Evolutionary conservation across 2,329 filamentous ascomycete species (phyloP).

Genomic region (Amauroascus verrucosus): DNA sequence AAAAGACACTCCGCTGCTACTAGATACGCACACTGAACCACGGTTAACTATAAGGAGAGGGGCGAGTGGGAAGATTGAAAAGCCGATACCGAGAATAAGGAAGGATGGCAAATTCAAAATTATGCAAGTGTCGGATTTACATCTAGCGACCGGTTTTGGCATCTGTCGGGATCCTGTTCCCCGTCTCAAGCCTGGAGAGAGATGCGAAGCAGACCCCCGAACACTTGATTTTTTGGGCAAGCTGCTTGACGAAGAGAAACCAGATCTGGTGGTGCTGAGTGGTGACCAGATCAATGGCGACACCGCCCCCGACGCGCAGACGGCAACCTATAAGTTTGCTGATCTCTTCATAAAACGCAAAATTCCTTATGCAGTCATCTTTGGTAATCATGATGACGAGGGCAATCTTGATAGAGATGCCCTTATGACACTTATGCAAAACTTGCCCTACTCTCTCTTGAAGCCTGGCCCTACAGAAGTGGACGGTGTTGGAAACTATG

Average conservation of each 20-base stretch:
- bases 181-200: constrained; percentile 53
- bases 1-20: constrained; percentile 59
- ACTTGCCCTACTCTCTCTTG: constrained; percentile 83
- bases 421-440: constrained; percentile 78
- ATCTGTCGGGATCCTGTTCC: constrained; percentile 78
- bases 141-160: constrained; percentile 82
- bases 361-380: constrained; percentile 87
- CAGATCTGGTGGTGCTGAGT: constrained; percentile 80
- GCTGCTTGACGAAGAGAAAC: constrained; percentile 83
- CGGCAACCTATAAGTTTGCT: constrained; percentile 86
- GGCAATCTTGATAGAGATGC: constrained; percentile 62
- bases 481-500: constrained; percentile 90
- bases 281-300: constrained; percentile 96
- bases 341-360: constrained; percentile 74
- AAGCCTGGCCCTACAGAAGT: constrained; percentile 69
- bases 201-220: constrained; percentile 82
- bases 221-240: constrained; percentile 80
- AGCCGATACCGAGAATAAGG: constrained; percentile 63
- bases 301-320: constrained; percentile 81
- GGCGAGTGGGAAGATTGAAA: constrained; percentile 51
- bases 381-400: constrained; percentile 97
- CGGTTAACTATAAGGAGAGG: constrained; percentile 73
- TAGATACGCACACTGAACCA: constrained; percentile 54
- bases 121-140: constrained; percentile 88
- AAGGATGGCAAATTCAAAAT: constrained; percentile 96